Percentiles rank a stretch among this genome's conserved stretches.
Conservation (phyloP, 139 green algal species). For the Coelastrella sp. region DNA sequence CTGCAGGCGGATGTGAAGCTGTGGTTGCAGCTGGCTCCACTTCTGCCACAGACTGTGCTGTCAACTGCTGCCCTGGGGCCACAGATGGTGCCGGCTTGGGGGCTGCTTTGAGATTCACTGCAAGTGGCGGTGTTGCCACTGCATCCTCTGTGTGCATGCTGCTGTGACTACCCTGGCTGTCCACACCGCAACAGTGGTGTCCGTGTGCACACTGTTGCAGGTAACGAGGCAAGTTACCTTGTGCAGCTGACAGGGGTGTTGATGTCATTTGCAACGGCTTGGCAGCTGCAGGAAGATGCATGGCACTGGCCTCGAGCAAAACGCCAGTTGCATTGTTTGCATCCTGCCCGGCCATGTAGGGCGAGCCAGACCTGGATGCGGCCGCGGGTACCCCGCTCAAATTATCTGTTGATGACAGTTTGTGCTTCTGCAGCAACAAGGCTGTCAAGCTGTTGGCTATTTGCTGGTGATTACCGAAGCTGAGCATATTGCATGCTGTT, state of each 20-base stretch:
- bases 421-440: not conserved
- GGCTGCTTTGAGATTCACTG: not conserved
- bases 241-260: not conserved
- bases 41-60: not conserved
- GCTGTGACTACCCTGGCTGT: not conserved
- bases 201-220: not conserved
- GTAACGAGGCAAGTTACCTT: not conserved
- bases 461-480: not conserved
- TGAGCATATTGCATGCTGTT: not conserved
- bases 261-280: not conserved
- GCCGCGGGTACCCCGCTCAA: not conserved
- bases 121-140: not conserved
- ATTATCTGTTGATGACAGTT: not conserved
- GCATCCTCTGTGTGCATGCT: not conserved
- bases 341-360: conserved; percentile 12
- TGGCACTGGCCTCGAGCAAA: not conserved
- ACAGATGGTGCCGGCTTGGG: not conserved
- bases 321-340: not conserved
- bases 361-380: not conserved
- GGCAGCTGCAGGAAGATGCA: conserved; percentile 7
- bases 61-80: not conserved
- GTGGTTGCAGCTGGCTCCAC: not conserved
- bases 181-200: not conserved
- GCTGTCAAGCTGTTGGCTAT: conserved; percentile 4
- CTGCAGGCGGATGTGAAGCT: not conserved